Evolutionary conservation across 148 eudicot species (phyloP).

Genomic region (Rheum nobile): DNA sequence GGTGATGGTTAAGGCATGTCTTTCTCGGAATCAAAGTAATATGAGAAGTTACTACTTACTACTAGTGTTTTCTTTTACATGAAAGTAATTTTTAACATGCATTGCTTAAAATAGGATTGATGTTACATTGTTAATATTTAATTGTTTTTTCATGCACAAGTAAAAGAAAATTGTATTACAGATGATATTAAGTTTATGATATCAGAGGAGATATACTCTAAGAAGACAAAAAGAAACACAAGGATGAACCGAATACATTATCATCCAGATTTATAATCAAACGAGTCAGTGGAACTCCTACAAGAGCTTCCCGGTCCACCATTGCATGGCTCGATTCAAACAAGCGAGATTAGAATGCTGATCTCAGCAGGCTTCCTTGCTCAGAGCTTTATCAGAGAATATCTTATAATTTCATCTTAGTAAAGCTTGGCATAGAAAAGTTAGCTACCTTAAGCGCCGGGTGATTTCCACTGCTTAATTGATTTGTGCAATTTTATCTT

Average conservation of each 20-base stretch:
- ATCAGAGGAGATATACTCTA: neutral
- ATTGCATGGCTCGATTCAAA: neutral
- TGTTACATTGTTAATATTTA: neutral
- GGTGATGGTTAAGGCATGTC: neutral
- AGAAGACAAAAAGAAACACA: neutral
- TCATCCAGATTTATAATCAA: neutral
- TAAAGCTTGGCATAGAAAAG: neutral
- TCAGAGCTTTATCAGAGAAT: neutral
- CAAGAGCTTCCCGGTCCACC: neutral
- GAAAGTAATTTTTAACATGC: neutral
- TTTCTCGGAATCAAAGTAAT: neutral
- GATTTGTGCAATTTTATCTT: slow-evolving; percentile 9
- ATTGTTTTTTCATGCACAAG: neutral
- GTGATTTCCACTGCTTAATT: neutral
- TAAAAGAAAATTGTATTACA: neutral
- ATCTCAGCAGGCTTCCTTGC: neutral
- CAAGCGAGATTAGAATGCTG: neutral
- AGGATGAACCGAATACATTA: neutral
- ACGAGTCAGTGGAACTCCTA: neutral
- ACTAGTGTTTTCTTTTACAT: neutral
- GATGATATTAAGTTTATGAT: neutral
- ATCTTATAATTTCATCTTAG: neutral
- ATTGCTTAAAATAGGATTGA: neutral
- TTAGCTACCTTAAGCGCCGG: neutral
- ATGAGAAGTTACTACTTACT: neutral